Evolutionary conservation across 257 asterid genomes (phyloP), one percentile per base, ranked within the genome.

Genomic region (Capsicum chinense): DNA sequence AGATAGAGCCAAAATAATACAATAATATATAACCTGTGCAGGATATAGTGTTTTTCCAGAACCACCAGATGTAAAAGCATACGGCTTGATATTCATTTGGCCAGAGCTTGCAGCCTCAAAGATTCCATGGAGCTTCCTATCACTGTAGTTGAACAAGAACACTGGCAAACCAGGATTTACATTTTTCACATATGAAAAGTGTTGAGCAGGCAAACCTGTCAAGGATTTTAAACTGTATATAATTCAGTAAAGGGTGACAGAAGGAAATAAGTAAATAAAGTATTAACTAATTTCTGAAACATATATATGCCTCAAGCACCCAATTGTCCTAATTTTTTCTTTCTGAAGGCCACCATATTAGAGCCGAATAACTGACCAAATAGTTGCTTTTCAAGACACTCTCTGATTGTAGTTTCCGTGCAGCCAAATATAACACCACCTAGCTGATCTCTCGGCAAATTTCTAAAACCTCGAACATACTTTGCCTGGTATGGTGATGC

Each of bases 81-180:
- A 96, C 68, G 97, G 88, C 91, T 94, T 88, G 42, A 93, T 91
- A 79, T 87, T 89, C 93, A 93, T 87, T 84, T 87, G 89, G 19
- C 98, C 99, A 56, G 89, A 56, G 90, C 98, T 88, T 82, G 92
- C 98, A 81, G 99, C 98, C 93, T 96, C 97, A 84, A 86, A 95
- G 81, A 93, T 91, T 39, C 99, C 99, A 79, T 91, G 84, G 83
- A 95, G 90, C 85, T 84, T 92, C 86, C 92, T 87, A 12, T 90
- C 94, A 42, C 78, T 88, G 88, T 92, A 94, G 87, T 94, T 88
- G 90, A 95, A 94, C 88, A 95, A 85, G 90, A 95, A 95, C 82
- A 94, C 86, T 5, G 99, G 99, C 87, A 94, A 86, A 67, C 99
- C 98, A 7, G 93, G 93, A 80, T 88, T 92, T 50, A 94, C 90